phyloP scores from a whole-genome alignment of 495 filamentous ascomycete genomes.

The Cercophora sp. region DNA sequence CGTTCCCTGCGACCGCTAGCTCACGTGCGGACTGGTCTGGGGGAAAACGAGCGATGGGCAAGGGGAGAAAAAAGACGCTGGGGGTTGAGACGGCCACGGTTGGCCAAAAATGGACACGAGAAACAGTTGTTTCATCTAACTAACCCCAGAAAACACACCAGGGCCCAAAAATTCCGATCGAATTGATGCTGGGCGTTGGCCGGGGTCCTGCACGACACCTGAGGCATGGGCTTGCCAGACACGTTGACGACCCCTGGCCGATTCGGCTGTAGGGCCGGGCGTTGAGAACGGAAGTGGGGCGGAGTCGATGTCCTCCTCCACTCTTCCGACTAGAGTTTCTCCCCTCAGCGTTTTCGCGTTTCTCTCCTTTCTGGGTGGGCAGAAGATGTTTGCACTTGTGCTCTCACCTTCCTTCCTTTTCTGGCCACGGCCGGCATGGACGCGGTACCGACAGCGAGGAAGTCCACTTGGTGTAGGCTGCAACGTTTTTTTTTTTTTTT shows the following conservation, averaged over 20 bases:
- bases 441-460: no score
- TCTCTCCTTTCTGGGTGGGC: no score
- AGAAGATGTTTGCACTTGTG: no score
- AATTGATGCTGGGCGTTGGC: constrained; percentile 6
- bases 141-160: constrained; percentile 24
- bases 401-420: no score
- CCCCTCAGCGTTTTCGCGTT: no score
- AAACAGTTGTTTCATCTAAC: constrained; percentile 49
- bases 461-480: no score
- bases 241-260: not conserved
- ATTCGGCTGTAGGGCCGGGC: not conserved
- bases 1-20: no score
- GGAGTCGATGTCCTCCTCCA: no score
- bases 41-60: not conserved
- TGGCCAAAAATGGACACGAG: constrained; percentile 52
- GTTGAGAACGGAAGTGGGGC: no score
- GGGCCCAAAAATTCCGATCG: constrained; percentile 19
- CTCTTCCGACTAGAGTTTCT: no score
- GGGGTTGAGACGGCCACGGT: constrained; percentile 20
- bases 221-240: not conserved
- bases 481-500: not conserved
- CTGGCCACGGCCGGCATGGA: no score
- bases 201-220: constrained; percentile 27
- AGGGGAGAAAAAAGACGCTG: not conserved
- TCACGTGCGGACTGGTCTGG: no score